phyloP scores from a whole-genome alignment of 345 rosid genomes.

The Garcia nutans region DNA sequence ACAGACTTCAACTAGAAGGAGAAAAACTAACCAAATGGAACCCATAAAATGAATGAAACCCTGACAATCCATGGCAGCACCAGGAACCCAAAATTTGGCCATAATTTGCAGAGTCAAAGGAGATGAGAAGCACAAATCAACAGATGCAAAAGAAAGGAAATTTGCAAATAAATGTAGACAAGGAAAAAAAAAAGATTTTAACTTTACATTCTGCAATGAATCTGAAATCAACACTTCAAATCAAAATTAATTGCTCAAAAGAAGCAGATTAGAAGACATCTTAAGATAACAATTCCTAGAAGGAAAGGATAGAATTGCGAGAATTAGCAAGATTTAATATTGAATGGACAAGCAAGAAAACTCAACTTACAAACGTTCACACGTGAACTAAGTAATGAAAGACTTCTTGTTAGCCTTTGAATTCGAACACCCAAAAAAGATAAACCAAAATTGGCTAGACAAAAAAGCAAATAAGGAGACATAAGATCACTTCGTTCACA shows the following conservation, averaged over 20 bases:
- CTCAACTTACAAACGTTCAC: not conserved
- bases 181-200: not conserved
- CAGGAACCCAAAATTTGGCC: not conserved
- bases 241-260: not conserved
- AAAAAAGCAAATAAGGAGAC: not conserved
- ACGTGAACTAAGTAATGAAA: not conserved
- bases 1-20: conserved; percentile 15
- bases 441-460: not conserved
- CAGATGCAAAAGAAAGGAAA: not conserved
- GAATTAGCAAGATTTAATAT: not conserved
- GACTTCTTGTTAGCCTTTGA: not conserved
- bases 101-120: conserved; percentile 3
- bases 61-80: conserved; percentile 39
- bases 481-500: not conserved
- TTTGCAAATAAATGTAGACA: not conserved
- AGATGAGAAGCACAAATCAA: not conserved
- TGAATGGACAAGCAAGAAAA: not conserved
- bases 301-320: conserved; percentile 2
- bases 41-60: conserved; percentile 20
- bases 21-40: conserved; percentile 32
- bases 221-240: not conserved
- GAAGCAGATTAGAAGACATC: conserved; percentile 14
- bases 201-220: conserved; percentile 1
- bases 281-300: conserved; percentile 4
- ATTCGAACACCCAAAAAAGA: not conserved